Evolutionary conservation across 352 stramenopile species (phyloP), one percentile per base, ranked within the genome.

Genomic region (Phytophthora podocarpi): DNA sequence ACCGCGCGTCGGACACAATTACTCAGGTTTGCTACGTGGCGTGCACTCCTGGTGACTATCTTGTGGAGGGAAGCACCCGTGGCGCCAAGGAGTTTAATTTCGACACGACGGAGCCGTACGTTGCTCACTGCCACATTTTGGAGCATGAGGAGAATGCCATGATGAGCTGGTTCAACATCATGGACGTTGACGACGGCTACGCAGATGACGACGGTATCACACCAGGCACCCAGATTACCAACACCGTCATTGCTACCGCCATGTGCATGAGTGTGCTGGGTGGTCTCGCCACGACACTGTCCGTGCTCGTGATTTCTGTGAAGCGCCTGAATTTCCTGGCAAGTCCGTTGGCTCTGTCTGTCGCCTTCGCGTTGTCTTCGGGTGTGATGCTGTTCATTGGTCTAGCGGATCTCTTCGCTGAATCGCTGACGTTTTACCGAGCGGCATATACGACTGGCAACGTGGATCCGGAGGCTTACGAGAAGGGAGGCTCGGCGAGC

Each of bases 101-200:
- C 48, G 77, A 91, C 63, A 90, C 81, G 12, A 78, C 66, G 1
- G 76, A 90, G 20, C 81, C 80, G 35, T 93, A 93, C 53, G 67
- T 93, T 10, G 84, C 82, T 2, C 84, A 93, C 34, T 93, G 84
- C 40, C 84, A 93, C 65, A 88, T 91, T 23, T 42, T 93, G 15
- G 84, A 93, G 55, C 84, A 93, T 50, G 84, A 90, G 54, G 84
- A 91, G 37, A 93, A 93, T 57, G 32, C 55, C 20, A 93, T 93
- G 83, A 91, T 91, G 80, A 78, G 68, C 13, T 90, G 73, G 66
- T 93, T 93, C 72, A 74, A 85, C 45, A 55, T 90, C 43, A 78
- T 70, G 49, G 76, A 84, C 28, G 54, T 47, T 10, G 80, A 90
- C 39, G 62, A 76, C 28, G 67, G 62, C 8, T 72, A 69, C 28